Conservation (phyloP, 257 asterid species). For the Anisodus acutangulus region DNA sequence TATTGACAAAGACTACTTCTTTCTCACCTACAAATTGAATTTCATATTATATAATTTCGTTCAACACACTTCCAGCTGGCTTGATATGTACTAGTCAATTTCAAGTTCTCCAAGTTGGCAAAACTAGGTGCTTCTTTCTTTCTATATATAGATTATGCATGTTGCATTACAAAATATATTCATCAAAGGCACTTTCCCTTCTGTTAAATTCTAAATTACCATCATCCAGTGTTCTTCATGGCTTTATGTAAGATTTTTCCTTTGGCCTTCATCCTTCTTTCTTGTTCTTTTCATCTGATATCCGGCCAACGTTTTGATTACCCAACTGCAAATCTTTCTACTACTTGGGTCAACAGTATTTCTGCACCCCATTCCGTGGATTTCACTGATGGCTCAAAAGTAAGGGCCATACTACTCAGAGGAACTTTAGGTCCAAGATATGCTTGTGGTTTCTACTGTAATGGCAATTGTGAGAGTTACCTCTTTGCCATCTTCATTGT, state of each 20-base stretch:
- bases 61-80: neutral
- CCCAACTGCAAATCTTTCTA: constrained; percentile 30
- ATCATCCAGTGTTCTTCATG: neutral
- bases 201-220: neutral
- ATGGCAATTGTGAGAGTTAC: neutral
- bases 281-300: neutral
- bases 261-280: neutral
- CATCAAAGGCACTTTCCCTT: neutral
- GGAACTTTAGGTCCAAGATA: constrained; percentile 22
- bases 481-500: constrained; percentile 33
- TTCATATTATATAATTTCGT: neutral
- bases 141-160: neutral
- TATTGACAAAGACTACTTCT: neutral
- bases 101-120: neutral
- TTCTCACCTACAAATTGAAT: neutral
- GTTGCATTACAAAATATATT: neutral
- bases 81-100: neutral
- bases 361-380: constrained; percentile 27
- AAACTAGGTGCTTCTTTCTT: constrained; percentile 9
- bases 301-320: constrained; percentile 21
- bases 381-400: neutral
- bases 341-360: constrained; percentile 32
- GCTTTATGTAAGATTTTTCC: neutral
- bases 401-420: constrained; percentile 27
- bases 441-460: constrained; percentile 37